phyloP scores from a whole-genome alignment of 345 rosid genomes.

The Bruguiera parviflora region DNA sequence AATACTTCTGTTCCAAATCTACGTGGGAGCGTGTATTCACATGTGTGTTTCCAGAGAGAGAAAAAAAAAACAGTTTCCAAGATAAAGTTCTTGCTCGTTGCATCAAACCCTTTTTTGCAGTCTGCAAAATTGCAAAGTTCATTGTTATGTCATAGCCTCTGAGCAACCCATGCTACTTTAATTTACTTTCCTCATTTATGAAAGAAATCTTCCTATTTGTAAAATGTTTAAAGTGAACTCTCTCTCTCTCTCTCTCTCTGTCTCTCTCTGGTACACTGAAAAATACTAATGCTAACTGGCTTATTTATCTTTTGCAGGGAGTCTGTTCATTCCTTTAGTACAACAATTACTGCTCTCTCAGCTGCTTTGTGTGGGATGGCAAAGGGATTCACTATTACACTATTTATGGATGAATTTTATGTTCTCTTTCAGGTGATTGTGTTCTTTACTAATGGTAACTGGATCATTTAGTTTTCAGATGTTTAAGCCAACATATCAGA shows the following conservation, averaged over 20 bases:
- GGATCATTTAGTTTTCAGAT: not conserved
- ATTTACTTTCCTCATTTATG: no score
- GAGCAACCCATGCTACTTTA: no score
- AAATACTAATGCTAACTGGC: slow-evolving; percentile 13
- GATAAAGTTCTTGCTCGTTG: no score
- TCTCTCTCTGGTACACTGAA: not conserved
- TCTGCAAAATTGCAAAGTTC: no score
- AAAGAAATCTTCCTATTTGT: slow-evolving; percentile 3
- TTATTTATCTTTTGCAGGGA: slow-evolving; percentile 55
- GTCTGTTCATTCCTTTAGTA: slow-evolving; percentile 53
- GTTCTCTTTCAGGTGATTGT: slow-evolving; percentile 61
- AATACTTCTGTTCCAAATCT: no score
- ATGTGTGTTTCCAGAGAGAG: no score
- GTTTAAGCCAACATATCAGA: not conserved
- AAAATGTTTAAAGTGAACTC: slow-evolving; percentile 16
- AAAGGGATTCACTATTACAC: slow-evolving; percentile 45
- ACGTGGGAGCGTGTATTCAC: no score
- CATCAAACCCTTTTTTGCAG: no score
- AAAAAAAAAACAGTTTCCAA: no score
- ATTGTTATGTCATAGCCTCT: no score
- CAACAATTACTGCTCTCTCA: slow-evolving; percentile 45
- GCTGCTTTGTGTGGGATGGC: slow-evolving; percentile 49
- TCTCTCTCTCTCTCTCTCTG: not conserved
- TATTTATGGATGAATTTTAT: slow-evolving; percentile 55
- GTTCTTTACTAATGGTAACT: not conserved